Conservation (phyloP, 495 filamentous ascomycete species). For the Friedmanniomyces simplex region DNA sequence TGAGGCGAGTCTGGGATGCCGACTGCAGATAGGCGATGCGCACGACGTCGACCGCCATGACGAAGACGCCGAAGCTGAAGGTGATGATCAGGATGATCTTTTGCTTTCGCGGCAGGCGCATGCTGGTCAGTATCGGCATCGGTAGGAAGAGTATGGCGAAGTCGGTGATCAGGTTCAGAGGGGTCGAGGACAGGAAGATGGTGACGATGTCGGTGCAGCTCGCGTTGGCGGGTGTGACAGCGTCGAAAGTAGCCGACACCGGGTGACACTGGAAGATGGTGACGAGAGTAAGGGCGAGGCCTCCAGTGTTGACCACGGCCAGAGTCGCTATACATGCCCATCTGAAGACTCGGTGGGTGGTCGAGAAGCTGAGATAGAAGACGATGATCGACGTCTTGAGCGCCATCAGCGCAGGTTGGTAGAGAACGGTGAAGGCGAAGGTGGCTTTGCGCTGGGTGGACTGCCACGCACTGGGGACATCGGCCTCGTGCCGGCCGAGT, state of each 20-base stretch:
- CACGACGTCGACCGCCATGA: conserved; percentile 78
- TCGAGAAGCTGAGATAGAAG: conserved; percentile 74
- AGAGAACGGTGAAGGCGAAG: conserved; percentile 77
- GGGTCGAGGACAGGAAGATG: conserved; percentile 72
- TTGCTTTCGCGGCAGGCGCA: conserved; percentile 72
- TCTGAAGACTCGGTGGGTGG: conserved; percentile 60
- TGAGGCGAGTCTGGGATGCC: conserved; percentile 41
- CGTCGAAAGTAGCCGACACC: conserved; percentile 49
- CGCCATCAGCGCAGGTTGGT: conserved; percentile 80
- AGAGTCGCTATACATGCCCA: conserved; percentile 61
- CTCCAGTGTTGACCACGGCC: conserved; percentile 63
- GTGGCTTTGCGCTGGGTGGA: conserved; percentile 51
- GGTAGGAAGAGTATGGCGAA: conserved; percentile 73
- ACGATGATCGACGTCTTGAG: conserved; percentile 87
- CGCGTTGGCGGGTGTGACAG: conserved; percentile 34
- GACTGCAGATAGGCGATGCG: conserved; percentile 81
- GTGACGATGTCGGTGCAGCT: conserved; percentile 66
- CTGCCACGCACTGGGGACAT: conserved; percentile 44
- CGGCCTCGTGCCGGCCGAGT: conserved; percentile 61
- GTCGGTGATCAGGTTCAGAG: conserved; percentile 78
- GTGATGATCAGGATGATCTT: conserved; percentile 75
- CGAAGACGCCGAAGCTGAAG: conserved; percentile 74
- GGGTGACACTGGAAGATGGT: conserved; percentile 88
- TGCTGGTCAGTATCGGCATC: conserved; percentile 74
- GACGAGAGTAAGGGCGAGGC: conserved; percentile 67